Evolutionary conservation across 2,329 filamentous ascomycete species (phyloP), one percentile per base, ranked within the genome.

Genomic region (Diaporthe sp.): DNA sequence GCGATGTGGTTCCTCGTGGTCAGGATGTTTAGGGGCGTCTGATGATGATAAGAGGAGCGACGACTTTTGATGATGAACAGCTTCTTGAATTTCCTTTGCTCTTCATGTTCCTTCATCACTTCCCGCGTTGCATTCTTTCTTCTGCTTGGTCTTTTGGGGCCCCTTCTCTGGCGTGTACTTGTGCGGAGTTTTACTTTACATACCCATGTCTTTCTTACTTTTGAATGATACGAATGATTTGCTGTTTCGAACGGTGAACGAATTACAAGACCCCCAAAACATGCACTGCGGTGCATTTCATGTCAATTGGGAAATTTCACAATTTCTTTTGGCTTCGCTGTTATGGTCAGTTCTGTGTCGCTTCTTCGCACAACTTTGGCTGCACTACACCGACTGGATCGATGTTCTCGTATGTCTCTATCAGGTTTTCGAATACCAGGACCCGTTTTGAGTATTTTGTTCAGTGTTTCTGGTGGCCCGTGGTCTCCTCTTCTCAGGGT

Each of bases 1-100:
- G 94, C 94, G 0, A 88, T 95, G 85, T 98, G 95, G 95, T 98
- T 98, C 87, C 89, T 99, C 88, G 89, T 98, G 79, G 93, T 96
- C 74, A 89, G 95, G 80, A 90, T 97, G 91, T 96, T 98, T 84
- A 91, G 95, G 78, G 92, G 92, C 79, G 92, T 93, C 74, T 93
- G 51, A 71, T 74, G 55, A 59, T 28, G 55, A 53, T 8, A 37
- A 65, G 65, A 68, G 65, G 28, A 68, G 65, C 46, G 58, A 73
- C 42, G 70, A 65, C 70, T 55, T 49, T 65, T 65, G 46, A 65
- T 61, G 44, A 72, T 62, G 58, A 39, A 58, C 9, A 37, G 34
- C 51, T 55, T 58, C 25, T 49, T 77, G 75, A 13, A 25, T 57
- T 49, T 71, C 31, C 44, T 34, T 53, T 59, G 39, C 53, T 49